phyloP scores from a whole-genome alignment of 768 basidiomycete species.

The Tephrocybe sp. region DNA sequence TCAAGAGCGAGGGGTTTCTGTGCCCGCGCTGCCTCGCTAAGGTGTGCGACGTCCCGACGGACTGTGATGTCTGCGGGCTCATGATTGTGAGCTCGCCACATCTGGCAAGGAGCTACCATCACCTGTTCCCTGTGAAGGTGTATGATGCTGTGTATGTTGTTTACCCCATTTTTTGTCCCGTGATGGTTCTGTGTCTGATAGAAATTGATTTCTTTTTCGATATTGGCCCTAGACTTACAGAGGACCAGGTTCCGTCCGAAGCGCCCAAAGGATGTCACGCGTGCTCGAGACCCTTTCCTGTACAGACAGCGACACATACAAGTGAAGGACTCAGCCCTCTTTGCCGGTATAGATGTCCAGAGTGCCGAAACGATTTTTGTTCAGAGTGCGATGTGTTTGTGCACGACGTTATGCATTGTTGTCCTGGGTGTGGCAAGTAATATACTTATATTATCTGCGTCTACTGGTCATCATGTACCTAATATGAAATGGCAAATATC shows the following conservation, averaged over 20 bases:
- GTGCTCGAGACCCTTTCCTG: conserved; percentile 73
- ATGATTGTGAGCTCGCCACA: conserved; percentile 99
- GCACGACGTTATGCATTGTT: conserved; percentile 93
- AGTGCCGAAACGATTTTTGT: conserved; percentile 87
- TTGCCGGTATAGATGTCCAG: conserved; percentile 87
- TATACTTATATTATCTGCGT: too few relatives aligned
- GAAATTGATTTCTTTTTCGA: too few relatives aligned
- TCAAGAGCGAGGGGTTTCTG: conserved; percentile 91
- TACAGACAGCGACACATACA: conserved; percentile 36
- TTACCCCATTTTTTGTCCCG: too few relatives aligned
- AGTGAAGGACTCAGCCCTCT: conserved; percentile 78
- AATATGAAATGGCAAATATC: not conserved
- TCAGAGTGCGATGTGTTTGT: conserved; percentile 96
- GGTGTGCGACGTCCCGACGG: conserved; percentile 97
- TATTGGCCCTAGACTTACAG: conserved; percentile 33
- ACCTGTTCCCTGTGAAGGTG: conserved; percentile 90
- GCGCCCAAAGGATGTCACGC: conserved; percentile 62
- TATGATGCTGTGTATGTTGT: conserved; percentile 79
- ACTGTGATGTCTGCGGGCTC: conserved; percentile 94
- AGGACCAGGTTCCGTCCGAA: conserved; percentile 33
- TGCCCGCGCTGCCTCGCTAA: conserved; percentile 93
- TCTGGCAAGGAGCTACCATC: conserved; percentile 93
- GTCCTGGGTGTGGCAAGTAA: conserved; percentile 77
- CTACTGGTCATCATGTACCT: conserved; percentile 2
- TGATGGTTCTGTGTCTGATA: conserved; percentile 1